Percentiles rank a stretch among this genome's conserved stretches.
Evolutionary conservation across 1,284 basidiomycete species (phyloP).

Genomic region (Sparassis latifolia): DNA sequence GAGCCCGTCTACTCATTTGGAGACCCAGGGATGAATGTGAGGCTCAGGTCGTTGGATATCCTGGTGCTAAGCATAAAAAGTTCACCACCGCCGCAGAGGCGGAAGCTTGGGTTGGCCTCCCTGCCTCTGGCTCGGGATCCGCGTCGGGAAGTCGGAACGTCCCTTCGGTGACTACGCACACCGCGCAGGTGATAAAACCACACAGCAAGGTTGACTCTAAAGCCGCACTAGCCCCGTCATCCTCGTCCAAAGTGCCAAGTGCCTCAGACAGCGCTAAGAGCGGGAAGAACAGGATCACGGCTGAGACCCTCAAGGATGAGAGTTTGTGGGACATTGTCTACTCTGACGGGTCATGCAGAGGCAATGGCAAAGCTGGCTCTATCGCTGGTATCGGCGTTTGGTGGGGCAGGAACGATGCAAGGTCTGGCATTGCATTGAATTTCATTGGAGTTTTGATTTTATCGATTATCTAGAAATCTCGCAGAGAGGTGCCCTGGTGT

Average conservation of each 20-base stretch:
- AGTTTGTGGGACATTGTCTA: constrained; percentile 53
- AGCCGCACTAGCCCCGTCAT: not conserved
- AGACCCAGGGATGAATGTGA: constrained; percentile 50
- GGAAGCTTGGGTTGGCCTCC: constrained; percentile 20
- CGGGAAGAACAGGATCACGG: constrained; percentile 1
- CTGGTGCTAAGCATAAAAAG: constrained; percentile 57
- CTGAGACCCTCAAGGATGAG: constrained; percentile 15
- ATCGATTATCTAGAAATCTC: constrained; percentile 48
- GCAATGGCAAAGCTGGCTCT: constrained; percentile 59
- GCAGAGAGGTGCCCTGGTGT: constrained; percentile 73
- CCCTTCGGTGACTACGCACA: too few species aligned
- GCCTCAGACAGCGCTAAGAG: not conserved
- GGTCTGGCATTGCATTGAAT: constrained; percentile 34
- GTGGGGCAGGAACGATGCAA: constrained; percentile 58
- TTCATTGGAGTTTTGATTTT: not conserved
- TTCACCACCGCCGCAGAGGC: constrained; percentile 51
- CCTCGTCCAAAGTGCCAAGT: not conserved
- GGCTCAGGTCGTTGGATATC: constrained; percentile 50
- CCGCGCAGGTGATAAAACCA: too few species aligned
- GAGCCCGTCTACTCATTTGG: not conserved
- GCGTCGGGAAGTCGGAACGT: constrained; percentile 3
- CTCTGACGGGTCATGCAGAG: constrained; percentile 74
- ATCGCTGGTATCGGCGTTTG: constrained; percentile 73
- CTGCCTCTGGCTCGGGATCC: constrained; percentile 1
- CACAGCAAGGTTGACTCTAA: not conserved